Evolutionary conservation across 148 eudicot species (phyloP), one percentile per base, ranked within the genome.

Genomic region (Chenopodium quinoa): DNA sequence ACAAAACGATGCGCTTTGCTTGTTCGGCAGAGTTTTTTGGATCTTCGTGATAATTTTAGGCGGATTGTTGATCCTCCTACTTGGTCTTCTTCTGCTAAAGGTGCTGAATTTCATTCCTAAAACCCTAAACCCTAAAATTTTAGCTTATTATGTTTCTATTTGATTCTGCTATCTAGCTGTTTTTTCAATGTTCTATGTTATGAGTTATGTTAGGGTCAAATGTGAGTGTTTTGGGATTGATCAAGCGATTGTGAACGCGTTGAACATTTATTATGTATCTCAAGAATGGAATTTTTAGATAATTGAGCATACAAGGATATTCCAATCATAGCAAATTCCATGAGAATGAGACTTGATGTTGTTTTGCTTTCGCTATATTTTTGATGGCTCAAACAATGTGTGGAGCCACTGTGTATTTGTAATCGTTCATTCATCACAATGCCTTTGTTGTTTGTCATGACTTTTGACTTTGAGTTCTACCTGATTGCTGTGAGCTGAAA

Each of bases 11-110:
- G 78, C 54, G 97, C 97, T 7, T 86, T 95, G 91, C 87, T 95
- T 47, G 74, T 93, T 78, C 84, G 97, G 0, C 89, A 87, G 80
- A 88, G 92, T 80, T 95, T 95, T 83, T 84, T 95, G 87, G 97
- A 95, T 83, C 97, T 95, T 34, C 90, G 99, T 40, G 97, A 95
- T 86, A 95, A 95, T 86, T 95, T 91, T 68, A 89, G 93, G 78
- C 92, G 93, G 23, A 86, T 90, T 86, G 95, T 88, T 75, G 97
- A 95, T 82, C 99, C 99, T 82, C 88, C 97, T 10, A 50, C 88
- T 71, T 88, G 89, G 82, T 84, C 88, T 65, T 67, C 83, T 46
- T 79, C 87, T 78, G 63, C 80, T 58, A 89, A 92, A 83, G 94
- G 93, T 92, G 73, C 4, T 17, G 20, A n/a, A 12, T 2, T 50